Evolutionary conservation across 108 stramenopile species (phyloP), one percentile per base, ranked within the genome.

Genomic region (Fragilaria radians): DNA sequence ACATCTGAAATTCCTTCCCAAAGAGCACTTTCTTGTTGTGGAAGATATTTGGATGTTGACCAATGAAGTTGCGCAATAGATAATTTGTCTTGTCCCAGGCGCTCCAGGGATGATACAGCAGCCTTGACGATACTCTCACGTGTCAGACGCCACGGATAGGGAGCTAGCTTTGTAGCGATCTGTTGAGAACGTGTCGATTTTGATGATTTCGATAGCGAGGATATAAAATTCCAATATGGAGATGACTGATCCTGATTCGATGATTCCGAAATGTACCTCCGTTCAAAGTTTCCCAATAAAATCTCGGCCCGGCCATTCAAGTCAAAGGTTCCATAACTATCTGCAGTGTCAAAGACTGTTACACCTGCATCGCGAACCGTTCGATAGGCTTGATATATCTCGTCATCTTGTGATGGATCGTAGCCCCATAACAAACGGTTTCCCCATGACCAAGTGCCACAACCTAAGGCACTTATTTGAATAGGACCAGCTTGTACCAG

Each of bases 401-500:
- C 84, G 42, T 86, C 86, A 54, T 91, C 89, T 67, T 88, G 86
- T 21, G 69, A 73, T 22, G 86, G 80, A 68, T 88, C 80, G 54
- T 91, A 91, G 32, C 85, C 82, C 62, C 77, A 88, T 28, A 91
- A 46, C 14, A 91, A 54, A 34, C 83, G 77, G 58, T 91, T 91
- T 3, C 89, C 89, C 89, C 89, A 90, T 22, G 66, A 71, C 89
- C 89, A 91, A 14, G 89, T 91, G 19, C 89, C 89, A 54, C 78
- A 83, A 18, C 89, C 89, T 5, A 91, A 32, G 26, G 62, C 65
- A 46, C 76, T 78, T 27, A 91, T 80, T 11, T 71, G 59, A 22
- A 90, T 71, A 18, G 89, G 89, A 3, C 89, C 89, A 5, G 89
- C 89, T 0, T 63, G 48, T 2, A 90, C 85, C 47, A 14, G 7